phyloP scores from a whole-genome alignment of 2,329 filamentous ascomycete genomes.

The Diaporthe sp. region DNA sequence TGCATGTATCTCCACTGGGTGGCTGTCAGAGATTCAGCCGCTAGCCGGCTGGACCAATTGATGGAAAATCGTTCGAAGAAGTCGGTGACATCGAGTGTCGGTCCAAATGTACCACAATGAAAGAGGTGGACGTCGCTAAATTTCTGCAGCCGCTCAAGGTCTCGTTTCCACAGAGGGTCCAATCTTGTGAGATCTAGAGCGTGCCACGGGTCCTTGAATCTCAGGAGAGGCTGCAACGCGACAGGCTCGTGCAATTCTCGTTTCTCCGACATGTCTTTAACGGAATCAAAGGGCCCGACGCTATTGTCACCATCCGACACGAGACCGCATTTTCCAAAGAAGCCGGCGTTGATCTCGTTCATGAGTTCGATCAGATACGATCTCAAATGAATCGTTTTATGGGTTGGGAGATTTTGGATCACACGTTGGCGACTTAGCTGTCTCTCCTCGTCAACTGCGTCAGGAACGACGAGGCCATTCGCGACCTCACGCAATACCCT shows the following conservation, averaged over 20 bases:
- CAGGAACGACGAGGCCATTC: constrained; percentile 28
- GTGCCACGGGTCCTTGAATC: constrained; percentile 17
- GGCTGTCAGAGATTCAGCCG: constrained; percentile 26
- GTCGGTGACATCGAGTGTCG: constrained; percentile 3
- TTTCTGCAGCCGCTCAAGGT: background rate
- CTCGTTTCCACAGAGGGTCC: background rate
- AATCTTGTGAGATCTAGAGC: constrained; percentile 25
- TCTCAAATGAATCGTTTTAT: constrained; percentile 17
- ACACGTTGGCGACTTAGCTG: background rate
- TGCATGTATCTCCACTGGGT: constrained; percentile 32
- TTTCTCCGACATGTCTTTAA: constrained; percentile 4
- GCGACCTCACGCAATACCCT: constrained; percentile 26
- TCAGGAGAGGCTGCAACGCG: constrained; percentile 30
- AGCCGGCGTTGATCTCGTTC: constrained; percentile 25
- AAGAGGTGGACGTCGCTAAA: constrained; percentile 14
- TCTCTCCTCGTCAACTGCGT: constrained; percentile 1
- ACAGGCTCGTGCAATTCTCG: constrained; percentile 4
- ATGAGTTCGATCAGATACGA: constrained; percentile 21
- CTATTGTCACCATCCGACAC: background rate
- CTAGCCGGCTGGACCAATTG: constrained; percentile 31
- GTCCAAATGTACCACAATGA: constrained; percentile 1
- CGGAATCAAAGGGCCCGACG: background rate
- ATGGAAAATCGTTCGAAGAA: constrained; percentile 32
- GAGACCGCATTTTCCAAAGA: background rate
- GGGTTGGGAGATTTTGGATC: background rate